phyloP scores from a whole-genome alignment of 352 stramenopile species.

The Phytophthora kernoviae region DNA sequence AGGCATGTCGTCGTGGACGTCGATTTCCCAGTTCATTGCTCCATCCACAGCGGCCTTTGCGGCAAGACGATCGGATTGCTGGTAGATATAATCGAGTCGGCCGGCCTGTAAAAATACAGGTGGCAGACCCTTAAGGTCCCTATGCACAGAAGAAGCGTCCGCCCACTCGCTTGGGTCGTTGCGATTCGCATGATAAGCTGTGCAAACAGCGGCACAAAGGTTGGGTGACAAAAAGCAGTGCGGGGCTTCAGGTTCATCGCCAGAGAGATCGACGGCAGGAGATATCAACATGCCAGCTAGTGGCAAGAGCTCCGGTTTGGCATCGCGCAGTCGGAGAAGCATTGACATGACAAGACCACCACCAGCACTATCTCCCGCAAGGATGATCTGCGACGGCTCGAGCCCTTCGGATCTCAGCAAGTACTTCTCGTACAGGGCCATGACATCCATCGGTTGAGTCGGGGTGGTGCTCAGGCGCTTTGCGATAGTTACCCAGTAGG shows the following conservation, averaged over 20 bases:
- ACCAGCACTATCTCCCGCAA: constrained; percentile 56
- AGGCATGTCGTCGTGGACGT: constrained; percentile 34
- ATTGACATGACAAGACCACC: constrained; percentile 51
- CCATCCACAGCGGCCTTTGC: constrained; percentile 26
- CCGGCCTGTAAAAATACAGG: constrained; percentile 45
- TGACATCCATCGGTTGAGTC: constrained; percentile 34
- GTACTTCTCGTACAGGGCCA: constrained; percentile 47
- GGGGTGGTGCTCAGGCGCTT: constrained; percentile 48
- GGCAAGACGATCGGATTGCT: constrained; percentile 27
- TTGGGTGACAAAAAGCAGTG: constrained; percentile 25
- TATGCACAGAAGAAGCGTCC: constrained; percentile 36
- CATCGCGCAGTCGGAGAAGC: constrained; percentile 44
- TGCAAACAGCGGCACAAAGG: constrained; percentile 13
- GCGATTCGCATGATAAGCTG: constrained; percentile 15
- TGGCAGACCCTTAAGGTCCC: constrained; percentile 36
- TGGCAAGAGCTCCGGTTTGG: constrained; percentile 14
- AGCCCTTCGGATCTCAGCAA: constrained; percentile 35
- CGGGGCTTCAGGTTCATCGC: constrained; percentile 19
- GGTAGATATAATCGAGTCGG: constrained; percentile 34
- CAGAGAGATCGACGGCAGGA: constrained; percentile 36
- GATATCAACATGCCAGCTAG: constrained; percentile 38
- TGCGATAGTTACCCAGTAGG: constrained; percentile 59
- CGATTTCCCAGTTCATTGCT: constrained; percentile 30
- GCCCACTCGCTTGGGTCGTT: constrained; percentile 24
- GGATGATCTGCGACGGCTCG: constrained; percentile 37